phyloP scores from a whole-genome alignment of 805 yeast genomes.

The Zygosaccharomyces rouxii region DNA sequence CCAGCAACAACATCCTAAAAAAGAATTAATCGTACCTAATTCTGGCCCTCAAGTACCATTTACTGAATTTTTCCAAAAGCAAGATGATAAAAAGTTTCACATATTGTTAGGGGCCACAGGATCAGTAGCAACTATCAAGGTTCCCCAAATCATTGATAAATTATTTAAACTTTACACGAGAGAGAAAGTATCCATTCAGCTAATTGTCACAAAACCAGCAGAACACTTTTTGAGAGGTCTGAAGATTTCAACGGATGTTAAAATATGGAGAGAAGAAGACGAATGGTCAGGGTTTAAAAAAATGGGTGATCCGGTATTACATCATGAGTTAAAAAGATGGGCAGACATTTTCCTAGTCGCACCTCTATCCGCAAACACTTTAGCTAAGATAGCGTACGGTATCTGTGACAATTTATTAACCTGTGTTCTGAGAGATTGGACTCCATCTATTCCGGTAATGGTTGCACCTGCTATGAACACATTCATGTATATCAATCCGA shows the following conservation, averaged over 20 bases:
- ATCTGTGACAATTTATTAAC: conserved; percentile 74
- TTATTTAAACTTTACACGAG: conserved; percentile 74
- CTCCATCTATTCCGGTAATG: conserved; percentile 64
- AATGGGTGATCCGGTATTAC: conserved; percentile 71
- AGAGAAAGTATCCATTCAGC: conserved; percentile 71
- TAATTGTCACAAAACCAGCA: conserved; percentile 75
- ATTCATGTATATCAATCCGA: conserved; percentile 74
- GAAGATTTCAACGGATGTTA: conserved; percentile 68
- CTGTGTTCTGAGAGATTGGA: conserved; percentile 73
- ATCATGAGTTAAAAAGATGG: conserved; percentile 78
- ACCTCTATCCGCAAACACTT: conserved; percentile 74
- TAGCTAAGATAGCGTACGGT: conserved; percentile 72
- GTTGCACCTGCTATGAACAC: conserved; percentile 87
- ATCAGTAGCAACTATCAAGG: conserved; percentile 92
- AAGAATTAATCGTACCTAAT: conserved; percentile 49
- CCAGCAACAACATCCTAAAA: conserved; percentile 38
- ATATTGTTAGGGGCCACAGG: conserved; percentile 92
- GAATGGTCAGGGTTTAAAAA: conserved; percentile 56
- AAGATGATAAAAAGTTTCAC: conserved; percentile 83
- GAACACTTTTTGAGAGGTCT: conserved; percentile 62
- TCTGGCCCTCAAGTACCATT: conserved; percentile 62
- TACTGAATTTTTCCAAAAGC: conserved; percentile 61
- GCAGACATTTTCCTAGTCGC: conserved; percentile 75
- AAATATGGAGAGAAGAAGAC: conserved; percentile 81
- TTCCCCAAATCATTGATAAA: conserved; percentile 84